phyloP scores from a whole-genome alignment of 2,329 filamentous ascomycete genomes.

The Aspergillus costaricaensis region DNA sequence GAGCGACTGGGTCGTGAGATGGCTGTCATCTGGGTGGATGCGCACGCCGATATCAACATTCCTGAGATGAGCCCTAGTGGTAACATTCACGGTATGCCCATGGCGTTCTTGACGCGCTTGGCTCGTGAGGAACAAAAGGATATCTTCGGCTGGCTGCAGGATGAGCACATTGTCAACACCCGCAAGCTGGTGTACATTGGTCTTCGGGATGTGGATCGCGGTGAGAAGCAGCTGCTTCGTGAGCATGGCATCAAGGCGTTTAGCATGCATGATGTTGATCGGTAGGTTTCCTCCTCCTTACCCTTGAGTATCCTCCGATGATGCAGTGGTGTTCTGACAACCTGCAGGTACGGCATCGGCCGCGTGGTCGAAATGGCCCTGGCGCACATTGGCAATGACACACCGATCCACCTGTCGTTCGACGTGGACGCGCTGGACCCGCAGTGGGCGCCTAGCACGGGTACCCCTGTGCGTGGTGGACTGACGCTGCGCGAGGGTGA shows the following conservation, averaged over 20 bases:
- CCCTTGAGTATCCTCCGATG: neutral
- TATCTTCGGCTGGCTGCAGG: constrained; percentile 85
- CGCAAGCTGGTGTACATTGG: constrained; percentile 97
- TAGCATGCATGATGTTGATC: constrained; percentile 97
- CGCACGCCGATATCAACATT: constrained; percentile 96
- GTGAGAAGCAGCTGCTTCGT: constrained; percentile 87
- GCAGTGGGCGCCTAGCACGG: constrained; percentile 93
- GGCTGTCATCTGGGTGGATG: constrained; percentile 98
- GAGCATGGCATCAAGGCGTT: constrained; percentile 94
- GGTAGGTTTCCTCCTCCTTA: constrained; percentile 50
- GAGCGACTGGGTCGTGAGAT: constrained; percentile 82
- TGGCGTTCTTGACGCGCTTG: constrained; percentile 85
- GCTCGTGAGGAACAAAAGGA: constrained; percentile 74
- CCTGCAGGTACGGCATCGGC: constrained; percentile 78
- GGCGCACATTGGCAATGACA: constrained; percentile 89
- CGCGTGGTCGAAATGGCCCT: constrained; percentile 98
- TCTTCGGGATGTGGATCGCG: constrained; percentile 85
- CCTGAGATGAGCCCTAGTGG: constrained; percentile 87
- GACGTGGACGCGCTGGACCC: constrained; percentile 96
- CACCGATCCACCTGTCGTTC: constrained; percentile 94
- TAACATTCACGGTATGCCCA: constrained; percentile 98
- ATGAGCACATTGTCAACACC: constrained; percentile 60
- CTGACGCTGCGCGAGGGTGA: constrained; percentile 93
- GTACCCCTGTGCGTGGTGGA: constrained; percentile 90
- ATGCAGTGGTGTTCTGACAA: neutral